Base-by-base conservation (phyloP, 352 stramenopile species). In the Phytophthora vignae region DNA sequence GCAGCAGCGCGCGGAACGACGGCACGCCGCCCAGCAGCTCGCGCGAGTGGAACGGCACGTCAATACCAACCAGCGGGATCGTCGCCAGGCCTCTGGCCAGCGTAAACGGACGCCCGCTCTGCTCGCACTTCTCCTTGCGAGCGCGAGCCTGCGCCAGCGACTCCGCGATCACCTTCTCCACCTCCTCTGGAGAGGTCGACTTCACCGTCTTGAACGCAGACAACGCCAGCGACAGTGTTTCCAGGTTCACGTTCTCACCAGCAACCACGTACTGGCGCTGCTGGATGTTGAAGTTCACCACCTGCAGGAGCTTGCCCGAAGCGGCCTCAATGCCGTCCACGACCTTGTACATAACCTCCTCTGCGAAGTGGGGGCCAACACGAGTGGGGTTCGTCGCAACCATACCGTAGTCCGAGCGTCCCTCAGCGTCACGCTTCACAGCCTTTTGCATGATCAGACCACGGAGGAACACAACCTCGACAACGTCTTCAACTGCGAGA, bases 241-340 rank as follows among this genome's bases (percentile, higher is more conserved):
- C 88, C 3, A 97, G 76, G 62, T 93, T 96, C 10, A 90, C 82
- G 21, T 92, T 87, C 27, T 96, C 86, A 36, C 90, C 90, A 17
- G 91, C 90, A 27, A 96, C 85, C 11, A 96, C 90, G 60, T 96
- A 96, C 79, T 97, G 91, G 6, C 74, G 71, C 65, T 87, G 83
- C 61, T 94, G 78, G 10, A 96, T 85, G 77, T 97, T 97, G 62
- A 91, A 96, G 74, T 97, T 97, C 49, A 97, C 90, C 3, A 97
- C 86, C 60, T 97, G 90, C 6, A 95, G 72, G 9, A 97, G 76
- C 74, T 95, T 90, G 12, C 78, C 75, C 0, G 84, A 93, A 12
- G 78, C 74, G 21, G 71, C 64, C 44, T 79, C 78, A 48, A 97
- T 89, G 19, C 74, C 77, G 38, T 93, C 78, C 3, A 97, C 87